Conservation (phyloP, 1,284 basidiomycete species). For the Cryptococcus jaspeensis region DNA sequence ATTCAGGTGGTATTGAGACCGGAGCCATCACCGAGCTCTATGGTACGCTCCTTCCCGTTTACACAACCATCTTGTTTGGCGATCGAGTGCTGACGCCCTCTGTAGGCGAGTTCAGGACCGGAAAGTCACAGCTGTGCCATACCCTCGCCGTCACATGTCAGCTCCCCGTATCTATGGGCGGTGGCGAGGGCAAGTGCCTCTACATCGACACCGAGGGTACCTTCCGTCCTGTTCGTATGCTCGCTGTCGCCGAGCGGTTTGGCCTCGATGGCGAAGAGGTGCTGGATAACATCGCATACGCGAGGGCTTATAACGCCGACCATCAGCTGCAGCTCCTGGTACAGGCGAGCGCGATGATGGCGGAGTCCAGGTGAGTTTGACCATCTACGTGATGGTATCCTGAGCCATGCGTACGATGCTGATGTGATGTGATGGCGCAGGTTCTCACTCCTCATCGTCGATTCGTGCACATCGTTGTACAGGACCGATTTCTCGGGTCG, state of each 20-base stretch:
- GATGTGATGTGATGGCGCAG: constrained; percentile 53
- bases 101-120: constrained; percentile 83
- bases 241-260: constrained; percentile 92
- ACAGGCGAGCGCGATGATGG: constrained; percentile 94
- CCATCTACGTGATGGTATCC: background rate
- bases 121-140: constrained; percentile 98
- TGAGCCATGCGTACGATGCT: background rate
- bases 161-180: constrained; percentile 95
- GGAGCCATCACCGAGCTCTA: constrained; percentile 98
- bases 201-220: constrained; percentile 99
- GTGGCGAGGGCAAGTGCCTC: constrained; percentile 97
- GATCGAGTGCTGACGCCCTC: constrained; percentile 2
- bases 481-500: constrained; percentile 95
- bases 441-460: constrained; percentile 94
- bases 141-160: constrained; percentile 97
- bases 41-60: constrained; percentile 54
- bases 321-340: constrained; percentile 90
- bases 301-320: constrained; percentile 97
- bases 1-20: constrained; percentile 88
- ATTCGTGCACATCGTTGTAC: constrained; percentile 94
- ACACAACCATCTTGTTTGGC: background rate
- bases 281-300: constrained; percentile 97
- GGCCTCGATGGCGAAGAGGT: constrained; percentile 97
- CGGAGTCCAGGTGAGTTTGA: constrained; percentile 76
- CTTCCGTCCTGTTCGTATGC: constrained; percentile 91